Percentiles rank a stretch among this genome's conserved stretches.
Conservation (phyloP, 345 rosid genomes). For the Eucalyptus curtisii region DNA sequence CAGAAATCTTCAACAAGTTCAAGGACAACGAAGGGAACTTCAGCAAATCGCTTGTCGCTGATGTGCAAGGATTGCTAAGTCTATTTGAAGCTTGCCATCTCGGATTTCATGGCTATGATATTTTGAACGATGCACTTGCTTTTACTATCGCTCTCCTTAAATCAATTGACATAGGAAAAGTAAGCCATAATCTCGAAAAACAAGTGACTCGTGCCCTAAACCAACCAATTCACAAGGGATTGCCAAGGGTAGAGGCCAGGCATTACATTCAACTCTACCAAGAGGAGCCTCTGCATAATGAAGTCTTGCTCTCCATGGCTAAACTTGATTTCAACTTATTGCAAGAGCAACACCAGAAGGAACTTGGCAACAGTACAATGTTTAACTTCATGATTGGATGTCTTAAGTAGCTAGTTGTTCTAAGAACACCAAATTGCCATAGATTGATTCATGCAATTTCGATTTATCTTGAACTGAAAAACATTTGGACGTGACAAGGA, state of each 20-base stretch:
- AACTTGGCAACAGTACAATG: background rate
- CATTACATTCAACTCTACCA: too few species aligned
- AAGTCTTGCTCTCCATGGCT: background rate
- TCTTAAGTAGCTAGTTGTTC: background rate
- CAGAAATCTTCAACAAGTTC: slow-evolving; percentile 2
- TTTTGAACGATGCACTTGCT: slow-evolving; percentile 14
- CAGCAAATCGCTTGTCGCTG: too few species aligned
- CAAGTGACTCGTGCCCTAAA: background rate
- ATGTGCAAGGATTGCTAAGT: too few species aligned
- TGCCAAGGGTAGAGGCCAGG: too few species aligned
- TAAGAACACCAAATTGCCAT: background rate
- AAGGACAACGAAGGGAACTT: too few species aligned
- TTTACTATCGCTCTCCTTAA: slow-evolving; percentile 9
- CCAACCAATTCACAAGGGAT: background rate
- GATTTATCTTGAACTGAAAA: background rate
- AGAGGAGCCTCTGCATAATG: too few species aligned
- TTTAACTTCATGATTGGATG: background rate
- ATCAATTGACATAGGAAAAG: background rate
- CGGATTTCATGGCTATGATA: slow-evolving; percentile 7
- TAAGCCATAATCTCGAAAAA: background rate
- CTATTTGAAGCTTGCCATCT: slow-evolving; percentile 10
- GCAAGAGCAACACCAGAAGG: background rate
- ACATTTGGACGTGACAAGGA: too few species aligned
- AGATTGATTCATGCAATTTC: background rate
- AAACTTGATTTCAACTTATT: background rate